phyloP scores from a whole-genome alignment of 2,329 filamentous ascomycete genomes.

The Arthrinium phaeospermum region DNA sequence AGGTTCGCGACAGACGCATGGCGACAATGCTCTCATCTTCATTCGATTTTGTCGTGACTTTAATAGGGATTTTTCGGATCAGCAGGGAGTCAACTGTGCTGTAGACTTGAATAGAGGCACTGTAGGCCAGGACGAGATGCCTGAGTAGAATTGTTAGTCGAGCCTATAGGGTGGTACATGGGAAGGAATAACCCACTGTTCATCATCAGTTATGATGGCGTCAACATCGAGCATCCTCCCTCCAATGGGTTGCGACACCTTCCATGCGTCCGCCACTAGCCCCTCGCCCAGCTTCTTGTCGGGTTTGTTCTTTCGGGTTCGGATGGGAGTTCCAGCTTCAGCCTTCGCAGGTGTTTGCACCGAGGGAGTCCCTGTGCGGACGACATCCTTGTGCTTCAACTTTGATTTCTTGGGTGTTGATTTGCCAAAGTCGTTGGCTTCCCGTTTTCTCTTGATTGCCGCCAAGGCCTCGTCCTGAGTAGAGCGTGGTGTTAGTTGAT shows the following conservation, averaged over 20 bases:
- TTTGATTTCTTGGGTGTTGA: constrained; percentile 41
- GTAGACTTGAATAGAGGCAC: constrained; percentile 79
- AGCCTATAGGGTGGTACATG: neutral
- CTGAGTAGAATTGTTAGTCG: constrained; percentile 50
- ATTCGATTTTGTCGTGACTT: constrained; percentile 36
- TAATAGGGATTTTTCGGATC: constrained; percentile 70
- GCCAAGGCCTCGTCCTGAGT: constrained; percentile 39
- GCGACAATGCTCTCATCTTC: constrained; percentile 46
- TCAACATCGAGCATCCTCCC: constrained; percentile 70
- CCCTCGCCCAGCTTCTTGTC: constrained; percentile 19
- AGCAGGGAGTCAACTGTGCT: constrained; percentile 82
- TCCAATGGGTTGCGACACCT: constrained; percentile 67
- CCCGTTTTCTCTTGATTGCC: constrained; percentile 54
- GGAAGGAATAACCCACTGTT: constrained; percentile 54
- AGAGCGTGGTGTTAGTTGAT: neutral
- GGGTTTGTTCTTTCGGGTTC: constrained; percentile 21
- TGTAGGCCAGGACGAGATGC: constrained; percentile 76
- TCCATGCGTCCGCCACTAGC: constrained; percentile 49
- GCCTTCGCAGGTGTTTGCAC: constrained; percentile 23
- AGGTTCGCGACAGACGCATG: constrained; percentile 50
- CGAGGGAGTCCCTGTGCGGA: neutral
- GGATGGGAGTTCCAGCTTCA: constrained; percentile 17
- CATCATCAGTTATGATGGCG: constrained; percentile 65
- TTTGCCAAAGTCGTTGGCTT: constrained; percentile 47
- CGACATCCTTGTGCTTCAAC: constrained; percentile 24